phyloP scores from a whole-genome alignment of 768 basidiomycete genomes.

The Amanita pseudoporphyria region DNA sequence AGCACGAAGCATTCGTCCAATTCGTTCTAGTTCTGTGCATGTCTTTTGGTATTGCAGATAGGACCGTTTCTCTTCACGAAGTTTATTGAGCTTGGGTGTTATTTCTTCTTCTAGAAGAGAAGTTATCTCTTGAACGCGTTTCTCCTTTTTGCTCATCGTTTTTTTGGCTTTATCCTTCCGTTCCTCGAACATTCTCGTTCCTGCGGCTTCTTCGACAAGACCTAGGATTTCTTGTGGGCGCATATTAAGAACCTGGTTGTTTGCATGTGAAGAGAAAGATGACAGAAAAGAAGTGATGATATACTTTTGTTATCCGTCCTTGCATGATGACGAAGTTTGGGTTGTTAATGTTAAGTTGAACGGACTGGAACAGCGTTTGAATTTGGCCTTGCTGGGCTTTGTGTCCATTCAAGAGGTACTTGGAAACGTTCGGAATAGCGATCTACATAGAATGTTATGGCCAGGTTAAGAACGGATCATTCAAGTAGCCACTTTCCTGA shows the following conservation, averaged over 20 bases:
- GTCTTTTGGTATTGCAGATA: conserved; percentile 90
- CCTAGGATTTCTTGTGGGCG: conserved; percentile 94
- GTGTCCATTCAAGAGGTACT: conserved; percentile 95
- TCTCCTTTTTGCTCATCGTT: conserved; percentile 97
- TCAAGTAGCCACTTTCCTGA: conserved; percentile 46
- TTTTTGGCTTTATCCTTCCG: conserved; percentile 93
- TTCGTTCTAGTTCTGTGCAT: conserved; percentile 76
- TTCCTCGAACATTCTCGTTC: conserved; percentile 99
- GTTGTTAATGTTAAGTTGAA: conserved; percentile 98
- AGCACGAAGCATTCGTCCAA: conserved; percentile 73
- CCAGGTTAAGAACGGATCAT: too few species aligned
- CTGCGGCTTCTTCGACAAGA: conserved; percentile 98
- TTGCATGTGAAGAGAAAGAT: not conserved
- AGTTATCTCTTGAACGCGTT: conserved; percentile 84
- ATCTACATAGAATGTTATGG: conserved; percentile 40
- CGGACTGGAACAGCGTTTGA: conserved; percentile 90
- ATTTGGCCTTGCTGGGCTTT: conserved; percentile 78
- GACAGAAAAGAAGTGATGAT: conserved; percentile 1
- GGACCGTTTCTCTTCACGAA: conserved; percentile 80
- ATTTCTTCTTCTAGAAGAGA: conserved; percentile 82
- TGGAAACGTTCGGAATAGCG: conserved; percentile 85
- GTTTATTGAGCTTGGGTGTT: conserved; percentile 85
- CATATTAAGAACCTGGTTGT: conserved; percentile 82
- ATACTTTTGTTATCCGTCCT: conserved; percentile 94
- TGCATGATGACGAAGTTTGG: conserved; percentile 99